Conservation (phyloP, 2,329 filamentous ascomycete genomes). For the Paracorniculantispora psalliotae region DNA sequence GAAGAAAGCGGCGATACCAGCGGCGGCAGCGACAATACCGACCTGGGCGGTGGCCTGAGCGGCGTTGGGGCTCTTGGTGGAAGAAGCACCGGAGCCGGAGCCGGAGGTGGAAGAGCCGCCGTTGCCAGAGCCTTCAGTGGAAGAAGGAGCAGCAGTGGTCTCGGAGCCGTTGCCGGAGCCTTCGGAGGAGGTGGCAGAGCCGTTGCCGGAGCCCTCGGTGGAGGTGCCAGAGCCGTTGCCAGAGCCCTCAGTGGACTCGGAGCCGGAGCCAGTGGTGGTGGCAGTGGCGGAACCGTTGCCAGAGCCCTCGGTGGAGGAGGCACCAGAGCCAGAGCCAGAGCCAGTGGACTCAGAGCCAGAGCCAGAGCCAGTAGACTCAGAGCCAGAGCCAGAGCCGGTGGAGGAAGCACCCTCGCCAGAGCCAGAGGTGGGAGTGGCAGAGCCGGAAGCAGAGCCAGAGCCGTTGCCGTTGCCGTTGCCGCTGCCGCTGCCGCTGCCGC, state of each 20-base stretch:
- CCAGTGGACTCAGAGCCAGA: slow-evolving; percentile 21
- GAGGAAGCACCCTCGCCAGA: neutral
- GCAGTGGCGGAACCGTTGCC: slow-evolving; percentile 17
- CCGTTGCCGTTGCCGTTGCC: slow-evolving; percentile 14
- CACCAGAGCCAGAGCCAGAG: slow-evolving; percentile 15
- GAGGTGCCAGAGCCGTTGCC: slow-evolving; percentile 13
- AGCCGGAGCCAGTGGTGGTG: slow-evolving; percentile 17
- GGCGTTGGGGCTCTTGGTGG: neutral
- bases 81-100: slow-evolving; percentile 1
- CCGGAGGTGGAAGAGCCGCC: slow-evolving; percentile 19
- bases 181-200: slow-evolving; percentile 13
- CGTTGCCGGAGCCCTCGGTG: slow-evolving; percentile 15
- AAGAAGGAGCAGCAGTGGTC: slow-evolving; percentile 3
- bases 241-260: slow-evolving; percentile 15
- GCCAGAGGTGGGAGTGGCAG: too few relatives aligned
- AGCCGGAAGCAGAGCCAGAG: slow-evolving; percentile 2
- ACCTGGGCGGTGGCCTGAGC: slow-evolving; percentile 38
- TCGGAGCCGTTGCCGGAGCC: slow-evolving; percentile 15
- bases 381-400: slow-evolving; percentile 19
- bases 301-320: slow-evolving; percentile 15
- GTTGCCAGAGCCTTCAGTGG: slow-evolving; percentile 16
- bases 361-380: slow-evolving; percentile 23
- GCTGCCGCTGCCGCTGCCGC: neutral
- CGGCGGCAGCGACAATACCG: slow-evolving; percentile 45
- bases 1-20: slow-evolving; percentile 44